Evolutionary conservation across 2,329 filamentous ascomycete species (phyloP).

Genomic region (Hortaea werneckii): DNA sequence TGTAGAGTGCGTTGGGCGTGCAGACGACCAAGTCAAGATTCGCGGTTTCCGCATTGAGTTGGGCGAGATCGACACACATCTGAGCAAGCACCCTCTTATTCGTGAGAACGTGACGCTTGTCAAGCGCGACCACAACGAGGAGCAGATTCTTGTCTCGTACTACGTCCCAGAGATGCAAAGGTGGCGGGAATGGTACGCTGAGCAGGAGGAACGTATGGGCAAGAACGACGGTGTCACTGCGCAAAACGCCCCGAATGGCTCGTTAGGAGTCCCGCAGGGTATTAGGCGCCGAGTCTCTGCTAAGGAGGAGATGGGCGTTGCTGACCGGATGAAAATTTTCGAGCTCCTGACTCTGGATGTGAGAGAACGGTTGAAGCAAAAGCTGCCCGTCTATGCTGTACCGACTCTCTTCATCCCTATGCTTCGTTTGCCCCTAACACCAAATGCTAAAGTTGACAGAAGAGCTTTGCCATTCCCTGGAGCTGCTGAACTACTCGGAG

Average conservation of each 20-base stretch:
- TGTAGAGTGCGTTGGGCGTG: conserved; percentile 68
- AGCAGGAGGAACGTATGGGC: conserved; percentile 13
- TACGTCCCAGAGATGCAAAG: conserved; percentile 71
- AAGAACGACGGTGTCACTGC: background rate
- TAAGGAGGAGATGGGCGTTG: conserved; percentile 21
- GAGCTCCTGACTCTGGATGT: conserved; percentile 49
- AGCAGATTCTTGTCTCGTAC: conserved; percentile 79
- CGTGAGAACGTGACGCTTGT: conserved; percentile 80
- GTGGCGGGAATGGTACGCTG: conserved; percentile 59
- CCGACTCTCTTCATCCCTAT: conserved; percentile 66
- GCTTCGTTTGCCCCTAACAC: conserved; percentile 64
- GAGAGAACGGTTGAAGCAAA: conserved; percentile 59
- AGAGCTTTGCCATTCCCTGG: conserved; percentile 73
- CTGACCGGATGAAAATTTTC: conserved; percentile 46
- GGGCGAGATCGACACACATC: conserved; percentile 78
- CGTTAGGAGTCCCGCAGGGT: conserved; percentile 1
- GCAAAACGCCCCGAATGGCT: conserved; percentile 1
- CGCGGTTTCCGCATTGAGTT: conserved; percentile 93
- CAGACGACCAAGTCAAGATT: conserved; percentile 89
- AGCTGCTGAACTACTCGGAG: conserved; percentile 53
- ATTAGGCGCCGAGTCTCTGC: conserved; percentile 18
- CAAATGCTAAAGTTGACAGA: conserved; percentile 78
- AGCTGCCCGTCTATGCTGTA: conserved; percentile 64
- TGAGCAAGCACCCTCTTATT: conserved; percentile 64
- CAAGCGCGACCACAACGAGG: conserved; percentile 72